Evolutionary conservation across 306 rosid genomes (phyloP).

Genomic region (Lupinus albus): DNA sequence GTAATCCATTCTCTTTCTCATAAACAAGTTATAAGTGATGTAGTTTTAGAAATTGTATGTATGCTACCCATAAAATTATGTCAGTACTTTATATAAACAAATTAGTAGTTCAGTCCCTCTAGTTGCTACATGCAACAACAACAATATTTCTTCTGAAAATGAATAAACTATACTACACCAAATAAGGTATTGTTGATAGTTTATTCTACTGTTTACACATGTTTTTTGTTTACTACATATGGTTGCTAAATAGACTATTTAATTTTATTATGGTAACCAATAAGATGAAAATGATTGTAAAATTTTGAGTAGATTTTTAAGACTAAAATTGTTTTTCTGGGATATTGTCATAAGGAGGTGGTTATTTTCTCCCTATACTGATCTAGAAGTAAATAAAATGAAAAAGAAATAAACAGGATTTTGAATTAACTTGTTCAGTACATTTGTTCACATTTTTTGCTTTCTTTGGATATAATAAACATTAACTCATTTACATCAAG

Average conservation of each 20-base stretch:
- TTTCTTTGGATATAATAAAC: too few relatives aligned
- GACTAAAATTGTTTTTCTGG: not conserved
- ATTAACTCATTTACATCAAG: too few relatives aligned
- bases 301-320: not conserved
- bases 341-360: slow-evolving; percentile 8
- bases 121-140: slow-evolving; percentile 37
- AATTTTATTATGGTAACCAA: not conserved
- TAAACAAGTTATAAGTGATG: slow-evolving; percentile 48
- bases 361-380: not conserved
- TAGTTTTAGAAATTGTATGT: slow-evolving; percentile 48
- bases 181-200: slow-evolving; percentile 16
- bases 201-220: not conserved
- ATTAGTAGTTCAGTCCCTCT: slow-evolving; percentile 40
- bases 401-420: not conserved
- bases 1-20: slow-evolving; percentile 39
- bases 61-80: slow-evolving; percentile 36
- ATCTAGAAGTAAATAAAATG: slow-evolving; percentile 9
- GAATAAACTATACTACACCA: slow-evolving; percentile 26
- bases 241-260: not conserved
- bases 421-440: not conserved
- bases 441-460: too few relatives aligned
- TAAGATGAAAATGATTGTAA: not conserved
- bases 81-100: slow-evolving; percentile 40
- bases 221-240: not conserved
- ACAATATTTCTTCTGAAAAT: slow-evolving; percentile 40